phyloP scores from a whole-genome alignment of 306 rosid species.

The Oxytropis ochrocephala region DNA sequence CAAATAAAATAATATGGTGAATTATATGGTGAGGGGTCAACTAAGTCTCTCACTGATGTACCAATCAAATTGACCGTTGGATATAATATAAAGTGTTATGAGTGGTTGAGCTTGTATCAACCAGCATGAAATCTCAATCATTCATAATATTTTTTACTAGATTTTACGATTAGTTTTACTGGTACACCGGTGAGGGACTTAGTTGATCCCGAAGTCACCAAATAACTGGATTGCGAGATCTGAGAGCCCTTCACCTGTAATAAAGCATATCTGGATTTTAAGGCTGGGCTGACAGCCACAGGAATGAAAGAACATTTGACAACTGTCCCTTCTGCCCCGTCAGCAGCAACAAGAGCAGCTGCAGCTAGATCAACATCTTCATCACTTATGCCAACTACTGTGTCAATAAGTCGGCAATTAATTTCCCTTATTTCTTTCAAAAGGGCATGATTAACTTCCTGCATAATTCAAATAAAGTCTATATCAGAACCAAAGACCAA shows the following conservation, averaged over 20 bases:
- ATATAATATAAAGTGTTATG: too few relatives aligned
- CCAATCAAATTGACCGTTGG: too few relatives aligned
- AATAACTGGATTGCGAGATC: constrained; percentile 1
- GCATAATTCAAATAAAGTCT: constrained; percentile 14
- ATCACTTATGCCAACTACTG: constrained; percentile 64
- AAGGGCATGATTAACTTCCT: constrained; percentile 80
- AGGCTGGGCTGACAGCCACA: constrained; percentile 78
- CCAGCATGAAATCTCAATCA: too few relatives aligned
- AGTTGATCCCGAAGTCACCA: too few relatives aligned
- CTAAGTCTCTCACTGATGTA: too few relatives aligned
- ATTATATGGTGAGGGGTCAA: too few relatives aligned
- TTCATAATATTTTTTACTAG: too few relatives aligned
- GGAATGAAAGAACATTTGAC: constrained; percentile 86
- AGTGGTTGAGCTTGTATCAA: too few relatives aligned
- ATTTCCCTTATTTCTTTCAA: constrained; percentile 81
- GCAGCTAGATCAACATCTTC: constrained; percentile 71
- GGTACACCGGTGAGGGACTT: too few relatives aligned
- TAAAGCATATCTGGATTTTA: constrained; percentile 76
- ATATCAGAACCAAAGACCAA: constrained; percentile 17
- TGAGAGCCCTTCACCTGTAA: constrained; percentile 58
- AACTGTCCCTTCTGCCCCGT: constrained; percentile 69
- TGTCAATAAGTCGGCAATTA: constrained; percentile 77
- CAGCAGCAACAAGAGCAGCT: constrained; percentile 49
- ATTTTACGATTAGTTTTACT: too few relatives aligned
- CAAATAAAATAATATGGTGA: not conserved